Evolutionary conservation across 768 basidiomycete species (phyloP).

Genomic region (Hygrophoropsis aurantiaca): DNA sequence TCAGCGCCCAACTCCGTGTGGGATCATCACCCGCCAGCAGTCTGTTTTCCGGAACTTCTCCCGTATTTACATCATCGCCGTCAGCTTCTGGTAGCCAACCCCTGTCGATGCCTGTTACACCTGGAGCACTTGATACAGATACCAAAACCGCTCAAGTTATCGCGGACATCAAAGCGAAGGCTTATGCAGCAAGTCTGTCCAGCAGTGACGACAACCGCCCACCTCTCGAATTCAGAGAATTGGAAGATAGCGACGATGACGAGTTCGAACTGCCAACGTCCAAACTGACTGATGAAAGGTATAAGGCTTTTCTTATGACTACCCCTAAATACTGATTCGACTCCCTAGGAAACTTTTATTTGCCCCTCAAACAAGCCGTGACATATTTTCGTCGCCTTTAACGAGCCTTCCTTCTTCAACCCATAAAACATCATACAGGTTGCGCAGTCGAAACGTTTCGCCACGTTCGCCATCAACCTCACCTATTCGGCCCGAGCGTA

Average conservation of each 20-base stretch:
- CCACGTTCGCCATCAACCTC: constrained; percentile 4
- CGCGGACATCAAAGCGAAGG: constrained; percentile 63
- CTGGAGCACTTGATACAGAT: constrained; percentile 29
- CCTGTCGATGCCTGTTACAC: constrained; percentile 27
- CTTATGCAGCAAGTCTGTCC: constrained; percentile 45
- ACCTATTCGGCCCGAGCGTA: constrained; percentile 10
- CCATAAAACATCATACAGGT: neutral
- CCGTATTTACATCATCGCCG: constrained; percentile 11
- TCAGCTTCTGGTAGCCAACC: constrained; percentile 23
- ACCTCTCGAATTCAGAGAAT: constrained; percentile 37
- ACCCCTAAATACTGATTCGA: no score
- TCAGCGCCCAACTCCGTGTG: constrained; percentile 10
- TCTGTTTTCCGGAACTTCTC: constrained; percentile 11
- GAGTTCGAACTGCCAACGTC: constrained; percentile 29
- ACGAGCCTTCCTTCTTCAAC: constrained; percentile 18
- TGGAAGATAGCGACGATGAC: constrained; percentile 56
- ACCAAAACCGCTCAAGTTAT: constrained; percentile 58
- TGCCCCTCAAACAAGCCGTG: no score
- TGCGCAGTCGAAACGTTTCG: constrained; percentile 1
- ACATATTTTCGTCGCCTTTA: constrained; percentile 12
- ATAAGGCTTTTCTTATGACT: no score
- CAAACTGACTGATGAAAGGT: constrained; percentile 1
- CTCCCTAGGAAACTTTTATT: no score
- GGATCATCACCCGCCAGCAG: constrained; percentile 3
- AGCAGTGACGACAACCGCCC: constrained; percentile 41